Percentiles rank a stretch among this genome's conserved stretches.
phyloP scores from a whole-genome alignment of 2,329 filamentous ascomycete species.

The Talaromyces sp. region DNA sequence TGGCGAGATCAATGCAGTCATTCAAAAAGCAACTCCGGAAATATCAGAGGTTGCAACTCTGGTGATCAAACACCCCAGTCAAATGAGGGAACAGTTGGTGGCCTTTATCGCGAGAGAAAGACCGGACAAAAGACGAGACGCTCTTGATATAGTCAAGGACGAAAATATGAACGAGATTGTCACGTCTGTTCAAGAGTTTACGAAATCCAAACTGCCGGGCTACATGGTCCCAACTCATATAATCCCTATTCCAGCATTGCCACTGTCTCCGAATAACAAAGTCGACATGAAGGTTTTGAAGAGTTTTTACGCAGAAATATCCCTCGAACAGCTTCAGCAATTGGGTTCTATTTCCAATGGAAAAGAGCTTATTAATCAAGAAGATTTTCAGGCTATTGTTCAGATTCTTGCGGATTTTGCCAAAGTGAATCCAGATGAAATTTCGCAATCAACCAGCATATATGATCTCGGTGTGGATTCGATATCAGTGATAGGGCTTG shows the following conservation, averaged over 20 bases:
- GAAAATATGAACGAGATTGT: conserved; percentile 38
- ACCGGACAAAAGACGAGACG: conserved; percentile 12
- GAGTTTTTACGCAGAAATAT: conserved; percentile 58
- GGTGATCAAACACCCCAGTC: conserved; percentile 64
- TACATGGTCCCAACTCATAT: conserved; percentile 94
- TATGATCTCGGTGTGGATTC: conserved; percentile 88
- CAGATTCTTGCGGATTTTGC: conserved; percentile 52
- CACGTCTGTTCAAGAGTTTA: conserved; percentile 54
- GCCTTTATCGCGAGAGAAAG: conserved; percentile 57
- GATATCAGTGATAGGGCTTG: conserved; percentile 71
- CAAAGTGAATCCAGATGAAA: conserved; percentile 36
- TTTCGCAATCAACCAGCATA: conserved; percentile 59
- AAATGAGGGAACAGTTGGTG: conserved; percentile 77
- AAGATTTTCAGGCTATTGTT: conserved; percentile 46
- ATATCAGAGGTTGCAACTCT: conserved; percentile 71
- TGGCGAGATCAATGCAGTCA: conserved; percentile 82
- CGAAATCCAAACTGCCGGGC: conserved; percentile 62
- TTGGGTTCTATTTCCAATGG: conserved; percentile 38
- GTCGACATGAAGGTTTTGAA: conserved; percentile 69
- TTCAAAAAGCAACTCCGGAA: conserved; percentile 54
- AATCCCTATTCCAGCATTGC: conserved; percentile 64
- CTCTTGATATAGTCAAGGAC: conserved; percentile 30
- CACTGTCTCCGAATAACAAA: conserved; percentile 85
- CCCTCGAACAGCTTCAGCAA: conserved; percentile 56
- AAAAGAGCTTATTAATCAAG: conserved; percentile 27